Evolutionary conservation across 257 asterid genomes (phyloP).

Genomic region (Thymus quinquecostatus): DNA sequence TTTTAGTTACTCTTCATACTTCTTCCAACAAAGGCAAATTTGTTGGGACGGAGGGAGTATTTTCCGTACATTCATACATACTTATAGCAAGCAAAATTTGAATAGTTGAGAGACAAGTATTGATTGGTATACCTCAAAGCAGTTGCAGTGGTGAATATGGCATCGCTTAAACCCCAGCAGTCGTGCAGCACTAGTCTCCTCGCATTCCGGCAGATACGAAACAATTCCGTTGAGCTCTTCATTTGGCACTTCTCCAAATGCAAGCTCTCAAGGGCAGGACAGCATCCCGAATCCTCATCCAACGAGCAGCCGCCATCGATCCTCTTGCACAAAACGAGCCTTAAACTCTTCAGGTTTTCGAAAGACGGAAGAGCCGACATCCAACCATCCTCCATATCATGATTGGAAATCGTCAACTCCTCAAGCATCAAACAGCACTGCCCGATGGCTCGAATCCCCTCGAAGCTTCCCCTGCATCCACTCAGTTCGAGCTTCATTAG

Average conservation of each 20-base stretch:
- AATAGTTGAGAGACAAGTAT: too few species aligned
- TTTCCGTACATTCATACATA: too few species aligned
- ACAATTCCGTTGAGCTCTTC: conserved; percentile 53
- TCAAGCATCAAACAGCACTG: conserved; percentile 77
- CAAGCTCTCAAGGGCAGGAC: conserved; percentile 55
- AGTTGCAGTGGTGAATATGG: conserved; percentile 50
- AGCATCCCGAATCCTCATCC: conserved; percentile 52
- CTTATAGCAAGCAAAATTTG: too few species aligned
- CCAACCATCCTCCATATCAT: conserved; percentile 81
- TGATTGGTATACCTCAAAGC: conserved; percentile 44
- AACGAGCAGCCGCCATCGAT: conserved; percentile 43
- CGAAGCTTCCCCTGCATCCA: conserved; percentile 74
- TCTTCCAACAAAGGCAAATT: too few species aligned
- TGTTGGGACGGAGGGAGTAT: too few species aligned
- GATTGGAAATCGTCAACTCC: conserved; percentile 56
- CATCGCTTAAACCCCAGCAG: conserved; percentile 72
- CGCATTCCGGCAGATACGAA: conserved; percentile 52
- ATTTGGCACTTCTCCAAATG: conserved; percentile 70
- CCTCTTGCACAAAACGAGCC: conserved; percentile 60
- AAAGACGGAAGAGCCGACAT: conserved; percentile 61
- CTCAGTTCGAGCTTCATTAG: conserved; percentile 69
- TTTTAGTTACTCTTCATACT: too few species aligned
- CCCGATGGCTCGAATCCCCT: conserved; percentile 71
- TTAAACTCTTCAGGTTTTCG: conserved; percentile 59
- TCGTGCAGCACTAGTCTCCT: conserved; percentile 46